phyloP scores from a whole-genome alignment of 371 early-diverging fungal species.

The Chytridium lagenaria region DNA sequence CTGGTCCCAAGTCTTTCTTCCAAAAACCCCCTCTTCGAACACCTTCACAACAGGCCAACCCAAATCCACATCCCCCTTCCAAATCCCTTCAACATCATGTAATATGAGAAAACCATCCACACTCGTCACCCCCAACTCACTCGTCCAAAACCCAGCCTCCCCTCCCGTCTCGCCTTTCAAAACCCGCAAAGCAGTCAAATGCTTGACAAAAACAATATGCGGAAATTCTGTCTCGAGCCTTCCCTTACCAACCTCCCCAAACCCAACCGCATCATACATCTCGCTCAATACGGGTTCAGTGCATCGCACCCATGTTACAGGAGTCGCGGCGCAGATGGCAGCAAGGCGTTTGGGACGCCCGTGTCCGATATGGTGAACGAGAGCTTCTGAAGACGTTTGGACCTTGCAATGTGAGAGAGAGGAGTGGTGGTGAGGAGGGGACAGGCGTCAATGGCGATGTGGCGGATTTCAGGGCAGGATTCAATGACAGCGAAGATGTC shows the following conservation, averaged over 20 bases:
- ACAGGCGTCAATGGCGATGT: background rate
- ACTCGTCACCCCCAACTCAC: too few relatives aligned
- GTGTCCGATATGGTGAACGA: background rate
- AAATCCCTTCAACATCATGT: too few relatives aligned
- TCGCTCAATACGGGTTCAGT: background rate
- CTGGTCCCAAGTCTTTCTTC: too few relatives aligned
- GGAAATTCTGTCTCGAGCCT: background rate
- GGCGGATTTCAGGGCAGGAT: background rate
- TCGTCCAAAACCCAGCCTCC: too few relatives aligned
- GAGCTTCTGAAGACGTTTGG: background rate
- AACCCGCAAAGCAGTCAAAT: too few relatives aligned
- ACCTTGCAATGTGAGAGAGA: background rate
- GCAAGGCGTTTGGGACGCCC: background rate
- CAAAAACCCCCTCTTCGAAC: too few relatives aligned
- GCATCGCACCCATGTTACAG: background rate
- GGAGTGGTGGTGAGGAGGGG: background rate
- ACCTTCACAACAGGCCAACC: too few relatives aligned
- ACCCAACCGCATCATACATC: background rate
- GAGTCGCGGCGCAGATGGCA: background rate
- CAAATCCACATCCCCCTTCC: too few relatives aligned
- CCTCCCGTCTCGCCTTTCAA: too few relatives aligned
- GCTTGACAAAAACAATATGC: background rate
- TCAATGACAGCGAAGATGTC: background rate
- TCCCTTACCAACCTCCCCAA: background rate
- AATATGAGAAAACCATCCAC: too few relatives aligned